Evolutionary conservation across 345 rosid genomes (phyloP), one percentile per base, ranked within the genome.

Genomic region (Cardamine resedifolia): DNA sequence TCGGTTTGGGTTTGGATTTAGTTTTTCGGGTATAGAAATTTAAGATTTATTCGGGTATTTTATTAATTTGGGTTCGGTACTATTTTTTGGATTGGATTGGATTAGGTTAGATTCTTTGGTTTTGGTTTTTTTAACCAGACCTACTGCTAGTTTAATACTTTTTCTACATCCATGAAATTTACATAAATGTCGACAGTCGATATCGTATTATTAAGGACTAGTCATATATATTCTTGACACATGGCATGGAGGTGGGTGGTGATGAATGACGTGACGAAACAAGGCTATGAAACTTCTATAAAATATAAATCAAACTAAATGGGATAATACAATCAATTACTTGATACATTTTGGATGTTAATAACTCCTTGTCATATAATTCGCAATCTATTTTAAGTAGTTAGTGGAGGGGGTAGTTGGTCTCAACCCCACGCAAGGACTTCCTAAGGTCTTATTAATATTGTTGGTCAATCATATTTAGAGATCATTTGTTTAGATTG

Each of bases 211-310:
- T 24, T 6, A 16, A 16, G 31, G 33, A 65, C 68, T 7, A 27
- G 28, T 56, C 28, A 28, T 28, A 20, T 36, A 9, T 7, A 0
- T 31, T 31, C 6, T n/a, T n/a, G n/a, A n/a, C n/a, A n/a, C n/a
- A n/a, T n/a, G n/a, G n/a, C n/a, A n/a, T n/a, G n/a, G n/a, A 52
- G 63, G 20, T 30, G 15, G 33, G 20, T 53, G 5, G 72, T 43
- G 31, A 55, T 68, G 55, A 43, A 68, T 44, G 44, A 68, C 27
- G 64, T 68, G 73, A 68, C 64, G 55, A 56, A 20, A 39, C 24
- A 58, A 57, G 14, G 51, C 18, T 27, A 41, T 39, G 30, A 23
- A 9, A 14, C 7, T 53, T 30, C 12, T 12, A 30, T 15, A 10
- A 48, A 3, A 15, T 26, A 64, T 18, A 2, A 38, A 38, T 3